Percentiles rank a stretch among this genome's conserved stretches.
These are phyloP conservation scores for Dothidotthia symphoricarpi DNA, from an alignment of 2,329 filamentous ascomycete genomes.

Conservation along the genomic window DNA sequence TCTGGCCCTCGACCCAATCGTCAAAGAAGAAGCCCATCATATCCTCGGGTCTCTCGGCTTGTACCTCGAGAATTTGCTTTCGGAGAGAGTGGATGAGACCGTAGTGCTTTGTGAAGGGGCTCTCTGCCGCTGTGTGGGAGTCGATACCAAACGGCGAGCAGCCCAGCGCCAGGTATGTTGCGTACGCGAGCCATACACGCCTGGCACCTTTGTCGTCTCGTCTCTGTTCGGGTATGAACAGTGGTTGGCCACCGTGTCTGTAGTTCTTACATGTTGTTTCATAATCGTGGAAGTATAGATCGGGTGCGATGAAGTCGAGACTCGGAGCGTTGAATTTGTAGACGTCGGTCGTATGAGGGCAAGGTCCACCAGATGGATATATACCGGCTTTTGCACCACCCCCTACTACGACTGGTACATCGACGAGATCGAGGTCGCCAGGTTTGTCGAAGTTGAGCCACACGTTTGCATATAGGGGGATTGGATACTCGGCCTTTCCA, in stretches of 20 bases:
- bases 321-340: conserved; percentile 45
- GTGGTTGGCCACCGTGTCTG: conserved; percentile 44
- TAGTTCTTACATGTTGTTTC: conserved; percentile 47
- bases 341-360: conserved; percentile 46
- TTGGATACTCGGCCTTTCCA: conserved; percentile 43
- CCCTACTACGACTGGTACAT: conserved; percentile 43
- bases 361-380: conserved; percentile 51
- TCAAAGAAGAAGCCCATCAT: conserved; percentile 49
- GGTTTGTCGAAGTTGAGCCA: conserved; percentile 45
- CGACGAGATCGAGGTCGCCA: conserved; percentile 26
- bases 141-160: conserved; percentile 42
- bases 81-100: conserved; percentile 39
- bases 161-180: conserved; percentile 19
- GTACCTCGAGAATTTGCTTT: conserved; percentile 43
- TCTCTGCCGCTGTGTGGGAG: conserved; percentile 36
- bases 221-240: conserved; percentile 56
- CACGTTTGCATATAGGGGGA: conserved; percentile 50
- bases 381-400: conserved; percentile 47
- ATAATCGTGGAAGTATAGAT: conserved; percentile 53
- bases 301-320: conserved; percentile 51
- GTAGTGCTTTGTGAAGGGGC: conserved; percentile 44
- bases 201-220: conserved; percentile 45
- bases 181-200: conserved; percentile 28
- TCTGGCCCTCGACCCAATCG: conserved; percentile 30
- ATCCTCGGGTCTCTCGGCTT: conserved; percentile 30